Evolutionary conservation across 768 basidiomycete species (phyloP).

Genomic region (Heimioporus sp.): DNA sequence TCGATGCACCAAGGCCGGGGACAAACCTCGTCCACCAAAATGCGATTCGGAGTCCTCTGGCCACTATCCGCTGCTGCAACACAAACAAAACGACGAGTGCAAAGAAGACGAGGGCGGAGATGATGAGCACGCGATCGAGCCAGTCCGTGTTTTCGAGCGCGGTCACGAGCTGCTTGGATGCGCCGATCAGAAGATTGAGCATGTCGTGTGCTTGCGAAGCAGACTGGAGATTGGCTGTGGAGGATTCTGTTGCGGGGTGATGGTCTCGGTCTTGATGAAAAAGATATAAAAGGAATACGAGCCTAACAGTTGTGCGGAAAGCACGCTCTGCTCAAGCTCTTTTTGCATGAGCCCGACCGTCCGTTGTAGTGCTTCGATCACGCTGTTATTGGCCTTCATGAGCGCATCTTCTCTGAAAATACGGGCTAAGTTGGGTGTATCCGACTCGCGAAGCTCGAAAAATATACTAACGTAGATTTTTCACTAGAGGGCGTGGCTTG

Average conservation of each 20-base stretch:
- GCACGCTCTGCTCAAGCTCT: constrained; percentile 87
- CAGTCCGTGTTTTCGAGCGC: constrained; percentile 89
- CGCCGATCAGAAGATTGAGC: constrained; percentile 65
- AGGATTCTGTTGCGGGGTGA: constrained; percentile 52
- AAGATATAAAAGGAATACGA: constrained; percentile 10
- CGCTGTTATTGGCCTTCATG: constrained; percentile 85
- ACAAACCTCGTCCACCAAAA: constrained; percentile 88
- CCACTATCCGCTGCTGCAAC: constrained; percentile 82
- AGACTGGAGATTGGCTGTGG: constrained; percentile 71
- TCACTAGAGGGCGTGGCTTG: constrained; percentile 45
- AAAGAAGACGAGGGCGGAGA: constrained; percentile 81
- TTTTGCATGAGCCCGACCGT: constrained; percentile 86
- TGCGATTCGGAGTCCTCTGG: constrained; percentile 72
- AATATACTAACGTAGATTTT: constrained; percentile 56
- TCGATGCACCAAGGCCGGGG: constrained; percentile 33
- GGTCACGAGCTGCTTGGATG: constrained; percentile 83
- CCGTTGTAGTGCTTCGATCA: constrained; percentile 83
- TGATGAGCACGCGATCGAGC: constrained; percentile 85
- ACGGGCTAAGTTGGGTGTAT: neutral
- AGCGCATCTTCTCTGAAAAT: constrained; percentile 72
- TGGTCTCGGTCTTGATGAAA: neutral
- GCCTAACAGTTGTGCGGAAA: constrained; percentile 86
- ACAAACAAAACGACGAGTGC: constrained; percentile 81
- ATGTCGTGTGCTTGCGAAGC: constrained; percentile 77
- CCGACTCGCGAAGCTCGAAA: neutral